Base-by-base conservation (phyloP, 2,329 filamentous ascomycete genomes). In the Fusarium sp. region DNA sequence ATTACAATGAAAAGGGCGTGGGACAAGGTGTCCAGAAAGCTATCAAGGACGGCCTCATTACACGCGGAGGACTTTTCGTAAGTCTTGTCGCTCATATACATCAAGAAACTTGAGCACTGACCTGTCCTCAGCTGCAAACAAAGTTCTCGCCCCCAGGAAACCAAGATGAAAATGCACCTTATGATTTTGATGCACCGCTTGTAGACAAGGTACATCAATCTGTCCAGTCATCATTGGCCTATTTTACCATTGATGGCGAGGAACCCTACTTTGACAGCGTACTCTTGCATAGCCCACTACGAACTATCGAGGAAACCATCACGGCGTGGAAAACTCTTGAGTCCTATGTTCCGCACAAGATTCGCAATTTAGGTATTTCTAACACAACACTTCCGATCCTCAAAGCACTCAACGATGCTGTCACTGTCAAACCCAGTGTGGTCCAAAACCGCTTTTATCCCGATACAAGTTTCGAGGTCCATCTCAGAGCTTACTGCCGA, bases 361-460 rank as follows among this genome's bases (percentile, higher is more conserved):
- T 95, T 69, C 89, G 89, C 42, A 85, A 88, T 33, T 83, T 96
- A 11, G 93, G 93, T 42, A 91, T 96, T 60, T 94, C 92, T 58
- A 96, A 96, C 79, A 87, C 88, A n/a, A 82, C 84, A n/a, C 80
- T 92, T 4, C 78, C 84, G 0, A 79, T 88, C 3, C 83, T 96
- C 1, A 78, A 85, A 56, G 79, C 81, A 7, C 80, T 94, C 2
- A 84, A 85, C 64, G 76, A 83, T 3, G 74, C 81, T 20, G 82
- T 83, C 6, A 80, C 74, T 1, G 67, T 83, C 44, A 82, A 81
- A 65, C 84, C 84, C 2, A 83, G 86, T 3, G 86, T 94, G 3
- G 90, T 95, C 8, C 93, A 96, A 81, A 95, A 96, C 76, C 87
- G 92, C 3, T 93, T 96, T 80, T 88, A 91, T 76, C 80, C 82